phyloP scores from a whole-genome alignment of 2,329 filamentous ascomycete genomes.

The Eutypella sp. region DNA sequence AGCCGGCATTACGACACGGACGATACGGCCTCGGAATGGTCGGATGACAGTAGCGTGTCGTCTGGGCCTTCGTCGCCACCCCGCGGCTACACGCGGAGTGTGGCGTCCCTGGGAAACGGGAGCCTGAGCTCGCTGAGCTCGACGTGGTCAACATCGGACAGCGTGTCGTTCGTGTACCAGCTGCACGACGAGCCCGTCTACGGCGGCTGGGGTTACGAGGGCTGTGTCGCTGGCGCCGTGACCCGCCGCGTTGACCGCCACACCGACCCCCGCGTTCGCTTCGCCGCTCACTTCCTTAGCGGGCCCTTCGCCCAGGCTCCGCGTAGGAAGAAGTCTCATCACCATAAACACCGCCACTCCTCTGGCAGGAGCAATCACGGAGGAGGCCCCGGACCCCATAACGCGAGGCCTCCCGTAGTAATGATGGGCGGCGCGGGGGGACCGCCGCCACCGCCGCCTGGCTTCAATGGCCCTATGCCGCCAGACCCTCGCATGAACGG shows the following conservation, averaged over 20 bases:
- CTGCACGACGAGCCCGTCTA: conserved; percentile 15
- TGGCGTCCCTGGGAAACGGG: too few relatives aligned
- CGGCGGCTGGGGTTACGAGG: conserved; percentile 16
- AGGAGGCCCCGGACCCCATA: too few relatives aligned
- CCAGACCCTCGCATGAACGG: too few relatives aligned
- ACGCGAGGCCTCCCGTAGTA: too few relatives aligned
- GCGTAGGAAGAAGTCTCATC: conserved; percentile 14
- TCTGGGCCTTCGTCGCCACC: too few relatives aligned
- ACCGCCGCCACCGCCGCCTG: too few relatives aligned
- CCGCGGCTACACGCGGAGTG: conserved; percentile 4
- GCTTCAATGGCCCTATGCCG: too few relatives aligned
- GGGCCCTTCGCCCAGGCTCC: conserved; percentile 23
- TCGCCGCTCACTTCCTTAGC: conserved; percentile 25
- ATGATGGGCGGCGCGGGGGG: background rate
- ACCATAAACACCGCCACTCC: conserved; percentile 9
- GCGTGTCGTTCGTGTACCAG: conserved; percentile 23
- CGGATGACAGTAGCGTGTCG: conserved; percentile 13
- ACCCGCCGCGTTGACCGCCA: conserved; percentile 19
- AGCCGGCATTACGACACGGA: too few relatives aligned
- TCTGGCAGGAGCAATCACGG: conserved; percentile 1
- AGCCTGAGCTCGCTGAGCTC: conserved; percentile 18
- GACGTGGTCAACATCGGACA: conserved; percentile 22
- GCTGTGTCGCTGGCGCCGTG: conserved; percentile 23
- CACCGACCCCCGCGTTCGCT: conserved; percentile 16
- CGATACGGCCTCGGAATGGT: too few relatives aligned